Conservation (phyloP, 1,139 yeast genomes). For the Blastobotrys ciferrii region DNA sequence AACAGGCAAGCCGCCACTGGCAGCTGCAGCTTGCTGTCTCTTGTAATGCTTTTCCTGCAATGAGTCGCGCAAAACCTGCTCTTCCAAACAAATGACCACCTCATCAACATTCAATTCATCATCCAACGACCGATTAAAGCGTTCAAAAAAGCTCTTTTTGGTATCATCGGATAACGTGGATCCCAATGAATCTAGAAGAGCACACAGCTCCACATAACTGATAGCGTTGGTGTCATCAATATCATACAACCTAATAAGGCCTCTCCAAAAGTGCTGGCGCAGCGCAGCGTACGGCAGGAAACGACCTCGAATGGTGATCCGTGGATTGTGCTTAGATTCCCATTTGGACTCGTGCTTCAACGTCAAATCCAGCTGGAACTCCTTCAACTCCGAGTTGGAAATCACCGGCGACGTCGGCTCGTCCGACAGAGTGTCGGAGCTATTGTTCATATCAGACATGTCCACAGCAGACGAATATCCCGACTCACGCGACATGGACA, state of each 20-base stretch:
- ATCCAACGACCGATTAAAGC: slow-evolving; percentile 45
- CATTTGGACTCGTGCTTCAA: slow-evolving; percentile 35
- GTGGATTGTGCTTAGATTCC: slow-evolving; percentile 49
- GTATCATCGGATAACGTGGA: slow-evolving; percentile 53
- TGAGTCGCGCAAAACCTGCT: slow-evolving; percentile 33
- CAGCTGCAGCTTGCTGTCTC: neutral
- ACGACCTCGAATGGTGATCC: slow-evolving; percentile 57
- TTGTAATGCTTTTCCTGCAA: neutral
- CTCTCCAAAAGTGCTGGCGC: slow-evolving; percentile 68
- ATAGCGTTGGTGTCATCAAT: slow-evolving; percentile 44
- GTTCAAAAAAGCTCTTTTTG: slow-evolving; percentile 46
- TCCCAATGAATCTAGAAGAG: slow-evolving; percentile 63
- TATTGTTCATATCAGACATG: neutral
- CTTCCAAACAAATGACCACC: slow-evolving; percentile 55
- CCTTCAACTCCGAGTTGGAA: slow-evolving; percentile 7
- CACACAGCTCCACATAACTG: slow-evolving; percentile 54
- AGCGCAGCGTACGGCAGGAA: slow-evolving; percentile 67
- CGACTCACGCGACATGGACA: neutral
- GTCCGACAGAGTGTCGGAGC: too few species aligned
- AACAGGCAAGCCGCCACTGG: neutral
- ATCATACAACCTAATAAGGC: slow-evolving; percentile 57
- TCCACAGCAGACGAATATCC: slow-evolving; percentile 4
- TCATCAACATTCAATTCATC: slow-evolving; percentile 58
- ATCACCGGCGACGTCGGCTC: neutral
- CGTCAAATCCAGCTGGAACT: slow-evolving; percentile 40